Conservation (phyloP, 164 flowering plant species). For the Nymphaea colorata region DNA sequence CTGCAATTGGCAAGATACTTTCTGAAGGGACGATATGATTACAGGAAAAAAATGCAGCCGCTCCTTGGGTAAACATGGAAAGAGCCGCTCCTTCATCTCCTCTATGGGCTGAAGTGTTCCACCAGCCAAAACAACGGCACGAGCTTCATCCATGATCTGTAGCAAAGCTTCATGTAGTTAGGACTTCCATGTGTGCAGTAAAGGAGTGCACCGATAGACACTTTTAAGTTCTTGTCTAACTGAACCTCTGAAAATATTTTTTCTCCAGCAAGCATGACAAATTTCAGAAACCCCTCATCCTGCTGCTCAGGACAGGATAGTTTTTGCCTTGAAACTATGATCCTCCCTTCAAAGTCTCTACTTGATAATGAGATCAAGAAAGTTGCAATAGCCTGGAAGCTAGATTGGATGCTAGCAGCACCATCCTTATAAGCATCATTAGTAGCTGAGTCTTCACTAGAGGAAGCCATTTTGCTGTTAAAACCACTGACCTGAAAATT, state of each 20-base stretch:
- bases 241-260: conserved; percentile 86
- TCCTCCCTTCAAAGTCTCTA: conserved; percentile 78
- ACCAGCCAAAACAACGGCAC: conserved; percentile 87
- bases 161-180: conserved; percentile 5
- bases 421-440: conserved; percentile 15
- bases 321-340: conserved; percentile 52
- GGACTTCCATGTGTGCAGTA: background rate
- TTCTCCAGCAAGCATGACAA: conserved; percentile 92
- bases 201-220: background rate
- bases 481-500: conserved; percentile 69
- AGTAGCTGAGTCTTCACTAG: conserved; percentile 15
- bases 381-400: conserved; percentile 60
- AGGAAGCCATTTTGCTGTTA: conserved; percentile 40
- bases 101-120: conserved; percentile 96
- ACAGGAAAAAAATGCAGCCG: conserved; percentile 74
- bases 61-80: conserved; percentile 53
- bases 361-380: conserved; percentile 61
- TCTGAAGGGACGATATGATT: conserved; percentile 82
- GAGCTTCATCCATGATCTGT: conserved; percentile 75
- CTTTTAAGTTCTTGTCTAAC: background rate
- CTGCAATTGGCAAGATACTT: conserved; percentile 74
- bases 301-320: conserved; percentile 19
- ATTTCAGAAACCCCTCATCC: conserved; percentile 60
- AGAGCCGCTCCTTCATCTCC: conserved; percentile 81
- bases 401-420: conserved; percentile 48